Evolutionary conservation across 352 stramenopile species (phyloP).

Genomic region (Pythium brassicae): DNA sequence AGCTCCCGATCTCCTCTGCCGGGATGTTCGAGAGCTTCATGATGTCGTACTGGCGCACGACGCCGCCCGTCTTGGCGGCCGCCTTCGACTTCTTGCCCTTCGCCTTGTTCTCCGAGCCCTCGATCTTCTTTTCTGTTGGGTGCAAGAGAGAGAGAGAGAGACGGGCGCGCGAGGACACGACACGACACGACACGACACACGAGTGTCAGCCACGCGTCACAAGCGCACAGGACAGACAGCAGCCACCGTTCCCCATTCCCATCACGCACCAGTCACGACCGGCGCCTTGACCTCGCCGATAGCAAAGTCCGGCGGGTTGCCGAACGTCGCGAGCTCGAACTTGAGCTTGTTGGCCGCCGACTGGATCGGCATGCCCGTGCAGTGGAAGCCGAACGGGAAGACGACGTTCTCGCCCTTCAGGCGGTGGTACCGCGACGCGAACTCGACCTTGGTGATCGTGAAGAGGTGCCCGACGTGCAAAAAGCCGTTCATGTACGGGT

Average conservation of each 20-base stretch:
- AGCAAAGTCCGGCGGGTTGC: slow-evolving; percentile 92
- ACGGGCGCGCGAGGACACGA: no score
- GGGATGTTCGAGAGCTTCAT: slow-evolving; percentile 91
- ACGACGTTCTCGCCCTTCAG: slow-evolving; percentile 98
- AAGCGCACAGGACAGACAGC: neutral
- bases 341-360: slow-evolving; percentile 99
- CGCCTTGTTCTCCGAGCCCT: slow-evolving; percentile 77
- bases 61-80: slow-evolving; percentile 95
- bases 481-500: slow-evolving; percentile 99
- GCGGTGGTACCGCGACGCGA: slow-evolving; percentile 90
- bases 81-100: slow-evolving; percentile 98
- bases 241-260: no score
- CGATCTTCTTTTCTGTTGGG: slow-evolving; percentile 84
- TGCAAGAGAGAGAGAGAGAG: no score
- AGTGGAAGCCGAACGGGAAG: slow-evolving; percentile 99
- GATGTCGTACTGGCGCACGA: slow-evolving; percentile 98
- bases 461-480: slow-evolving; percentile 98
- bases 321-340: slow-evolving; percentile 94
- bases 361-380: slow-evolving; percentile 99
- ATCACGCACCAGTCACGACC: slow-evolving; percentile 18
- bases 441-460: slow-evolving; percentile 98
- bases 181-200: neutral
- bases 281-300: slow-evolving; percentile 37
- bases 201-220: neutral
- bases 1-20: slow-evolving; percentile 95